Base-by-base conservation (phyloP, 805 yeast genomes). In the Suhomyces vadensis region DNA sequence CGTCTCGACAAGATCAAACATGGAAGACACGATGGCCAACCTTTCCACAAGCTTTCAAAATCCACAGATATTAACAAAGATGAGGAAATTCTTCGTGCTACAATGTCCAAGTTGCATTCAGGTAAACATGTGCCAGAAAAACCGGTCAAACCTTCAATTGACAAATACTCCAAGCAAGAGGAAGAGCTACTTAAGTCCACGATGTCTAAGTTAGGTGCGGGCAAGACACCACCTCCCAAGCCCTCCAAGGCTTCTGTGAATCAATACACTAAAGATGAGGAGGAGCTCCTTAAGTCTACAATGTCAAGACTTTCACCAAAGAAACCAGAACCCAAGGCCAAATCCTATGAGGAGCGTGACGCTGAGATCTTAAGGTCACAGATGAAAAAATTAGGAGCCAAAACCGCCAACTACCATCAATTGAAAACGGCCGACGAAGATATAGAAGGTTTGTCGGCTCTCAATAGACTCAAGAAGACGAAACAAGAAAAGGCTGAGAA, bases 341-440 rank as follows among this genome's bases (percentile, higher is more conserved):
- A 40, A 27, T 31, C 25, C 10, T 64, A 58, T 42, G 56, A 57
- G 39, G 43, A 42, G 10, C 43, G 44, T 23, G 69, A 65, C 31
- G 42, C 59, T 4, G 58, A 58, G 37, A 41, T 49, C 5, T 51
- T 65, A 40, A 45, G 54, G 36, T 31, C 54, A 2, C 69, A 64
- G 39, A 52, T 64, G 51, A 52, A 49, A 27, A 58, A 50, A 44
- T 48, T 65, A 31, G 63, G 55, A 7, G 29, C 40, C 20, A 44
- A 40, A 8, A 36, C 36, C 5, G 26, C 31, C n/a, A 36, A 33
- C 16, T 38, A 31, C 19, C 35, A 35, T 10, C 44, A 47, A 11
- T 11, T 41, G 11, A 44, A 44, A 7, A 37, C 44, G 27, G 31
- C 39, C 21, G 51, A 48, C 4, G 45, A 42, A 6, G 14, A 14